These are phyloP conservation scores for Biscogniauxia mediterranea DNA, from an alignment of 2,329 filamentous ascomycete species.

Conservation along the genomic window DNA sequence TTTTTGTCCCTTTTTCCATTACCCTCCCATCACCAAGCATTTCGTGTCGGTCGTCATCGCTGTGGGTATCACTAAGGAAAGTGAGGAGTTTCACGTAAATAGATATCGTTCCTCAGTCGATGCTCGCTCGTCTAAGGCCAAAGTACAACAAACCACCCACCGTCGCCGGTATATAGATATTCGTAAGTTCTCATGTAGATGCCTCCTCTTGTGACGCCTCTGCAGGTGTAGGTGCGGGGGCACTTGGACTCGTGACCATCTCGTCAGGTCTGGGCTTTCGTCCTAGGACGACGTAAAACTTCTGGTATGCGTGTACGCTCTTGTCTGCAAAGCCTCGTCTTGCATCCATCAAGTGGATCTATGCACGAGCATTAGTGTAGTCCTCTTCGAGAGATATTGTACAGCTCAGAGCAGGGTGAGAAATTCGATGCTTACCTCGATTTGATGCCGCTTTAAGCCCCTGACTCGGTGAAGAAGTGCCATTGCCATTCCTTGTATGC, in stretches of 20 bases:
- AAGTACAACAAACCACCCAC: not conserved
- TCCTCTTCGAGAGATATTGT: not conserved
- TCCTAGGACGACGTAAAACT: constrained; percentile 50
- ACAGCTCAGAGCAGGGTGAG: not conserved
- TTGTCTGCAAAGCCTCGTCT: constrained; percentile 46
- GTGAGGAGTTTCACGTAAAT: too few relatives aligned
- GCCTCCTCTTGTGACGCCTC: not conserved
- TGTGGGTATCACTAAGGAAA: too few relatives aligned
- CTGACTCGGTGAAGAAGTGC: constrained; percentile 41
- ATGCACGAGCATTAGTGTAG: constrained; percentile 4
- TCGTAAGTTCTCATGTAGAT: not conserved
- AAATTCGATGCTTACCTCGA: constrained; percentile 40
- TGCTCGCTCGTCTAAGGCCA: not conserved
- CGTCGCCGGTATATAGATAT: not conserved
- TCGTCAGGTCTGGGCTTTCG: constrained; percentile 46
- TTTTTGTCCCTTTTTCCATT: too few relatives aligned
- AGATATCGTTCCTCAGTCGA: not conserved
- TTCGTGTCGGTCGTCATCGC: too few relatives aligned
- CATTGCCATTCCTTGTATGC: constrained; percentile 45
- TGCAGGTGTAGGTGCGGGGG: not conserved
- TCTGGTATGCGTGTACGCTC: constrained; percentile 48
- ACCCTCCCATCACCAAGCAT: too few relatives aligned
- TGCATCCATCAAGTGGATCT: constrained; percentile 50
- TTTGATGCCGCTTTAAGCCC: constrained; percentile 43
- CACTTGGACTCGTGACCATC: constrained; percentile 1